Conservation (phyloP, 495 filamentous ascomycete genomes). For the Sordaria brevicollis region DNA sequence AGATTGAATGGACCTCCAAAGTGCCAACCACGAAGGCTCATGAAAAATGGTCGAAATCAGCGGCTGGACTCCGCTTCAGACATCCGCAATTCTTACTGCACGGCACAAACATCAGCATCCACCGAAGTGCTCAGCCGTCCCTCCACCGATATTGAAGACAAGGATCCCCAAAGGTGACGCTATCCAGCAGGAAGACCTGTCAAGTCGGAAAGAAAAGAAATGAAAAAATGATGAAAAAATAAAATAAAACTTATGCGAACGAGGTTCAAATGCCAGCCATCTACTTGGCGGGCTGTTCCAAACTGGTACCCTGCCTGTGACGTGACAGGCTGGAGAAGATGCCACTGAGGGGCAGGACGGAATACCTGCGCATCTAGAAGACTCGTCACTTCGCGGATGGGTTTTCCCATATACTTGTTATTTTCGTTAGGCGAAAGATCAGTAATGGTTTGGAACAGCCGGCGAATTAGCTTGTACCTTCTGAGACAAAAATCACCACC, state of each 20-base stretch:
- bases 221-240: no score
- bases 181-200: background rate
- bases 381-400: background rate
- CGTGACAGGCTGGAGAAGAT: background rate
- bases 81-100: background rate
- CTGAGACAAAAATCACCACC: background rate
- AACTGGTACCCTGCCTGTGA: background rate
- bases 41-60: constrained; percentile 13
- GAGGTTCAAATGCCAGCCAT: background rate
- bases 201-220: background rate
- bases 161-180: background rate
- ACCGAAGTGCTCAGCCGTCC: background rate
- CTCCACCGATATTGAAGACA: background rate
- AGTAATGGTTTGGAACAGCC: background rate
- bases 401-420: background rate
- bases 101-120: constrained; percentile 2
- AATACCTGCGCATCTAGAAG: background rate
- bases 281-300: background rate
- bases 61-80: constrained; percentile 5
- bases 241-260: no score
- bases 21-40: constrained; percentile 15
- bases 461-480: background rate
- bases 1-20: background rate
- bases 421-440: background rate
- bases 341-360: background rate